Evolutionary conservation across 495 filamentous ascomycete genomes (phyloP).

Genomic region (Aspergillus incahuasiensis): DNA sequence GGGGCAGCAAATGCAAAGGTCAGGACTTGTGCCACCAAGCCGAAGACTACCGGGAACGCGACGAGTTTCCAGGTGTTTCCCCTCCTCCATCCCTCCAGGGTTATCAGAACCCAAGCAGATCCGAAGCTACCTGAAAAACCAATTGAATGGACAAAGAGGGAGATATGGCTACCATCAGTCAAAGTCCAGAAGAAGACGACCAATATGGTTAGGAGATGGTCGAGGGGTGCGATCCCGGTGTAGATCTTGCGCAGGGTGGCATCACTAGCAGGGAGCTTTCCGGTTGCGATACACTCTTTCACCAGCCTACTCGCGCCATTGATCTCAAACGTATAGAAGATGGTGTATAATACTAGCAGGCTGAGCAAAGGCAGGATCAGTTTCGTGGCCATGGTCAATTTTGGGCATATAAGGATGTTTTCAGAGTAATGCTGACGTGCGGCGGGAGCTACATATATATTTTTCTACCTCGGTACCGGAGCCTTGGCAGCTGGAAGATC

Average conservation of each 20-base stretch:
- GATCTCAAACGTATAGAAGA: conserved; percentile 34
- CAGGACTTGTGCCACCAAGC: conserved; percentile 49
- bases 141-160: conserved; percentile 42
- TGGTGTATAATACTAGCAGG: conserved; percentile 35
- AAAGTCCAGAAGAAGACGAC: conserved; percentile 52
- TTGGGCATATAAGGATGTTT: neutral
- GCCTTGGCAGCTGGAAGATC: neutral
- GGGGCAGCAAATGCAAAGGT: conserved; percentile 53
- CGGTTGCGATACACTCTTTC: conserved; percentile 23
- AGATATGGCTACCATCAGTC: conserved; percentile 46
- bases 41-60: conserved; percentile 47
- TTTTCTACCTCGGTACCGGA: neutral
- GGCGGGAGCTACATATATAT: neutral
- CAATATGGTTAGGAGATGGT: conserved; percentile 43
- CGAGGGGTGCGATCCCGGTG: conserved; percentile 47
- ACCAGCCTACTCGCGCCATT: conserved; percentile 39
- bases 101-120: conserved; percentile 51
- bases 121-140: conserved; percentile 52
- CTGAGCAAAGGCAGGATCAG: conserved; percentile 39
- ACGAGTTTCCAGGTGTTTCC: conserved; percentile 51
- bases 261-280: conserved; percentile 36
- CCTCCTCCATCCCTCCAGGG: conserved; percentile 51
- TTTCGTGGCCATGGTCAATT: conserved; percentile 23
- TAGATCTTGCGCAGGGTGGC: conserved; percentile 41
- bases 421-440: neutral